Evolutionary conservation across 1,139 yeast species (phyloP), one percentile per base, ranked within the genome.

Genomic region (Diutina pseudorugosa): DNA sequence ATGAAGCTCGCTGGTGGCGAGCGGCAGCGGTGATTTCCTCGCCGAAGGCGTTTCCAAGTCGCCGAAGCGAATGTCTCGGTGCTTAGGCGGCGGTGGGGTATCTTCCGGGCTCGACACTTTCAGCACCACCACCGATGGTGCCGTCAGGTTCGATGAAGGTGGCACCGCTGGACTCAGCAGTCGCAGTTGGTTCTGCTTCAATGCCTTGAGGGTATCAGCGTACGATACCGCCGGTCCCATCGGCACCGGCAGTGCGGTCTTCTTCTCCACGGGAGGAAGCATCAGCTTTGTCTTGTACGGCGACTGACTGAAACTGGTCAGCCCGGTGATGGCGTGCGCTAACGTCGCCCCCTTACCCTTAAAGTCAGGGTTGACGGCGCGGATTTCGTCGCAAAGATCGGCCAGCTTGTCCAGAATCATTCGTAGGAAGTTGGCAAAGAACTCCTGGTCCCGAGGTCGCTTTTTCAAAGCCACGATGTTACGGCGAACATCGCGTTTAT

Each of bases 251-350:
- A 30, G 36, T 1, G 36, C 12, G n/a, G 36, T 4, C 4, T 30
- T 30, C 12, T 30, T 14, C n/a, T 63, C 66, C 1, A 67, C 59
- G 2, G 77, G 76, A 4, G 61, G 66, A 41, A 74, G 61, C 55
- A 74, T 57, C 11, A 77, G 72, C 58, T 72, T 73, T 14, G 77
- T 73, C 55, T 71, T 72, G 58, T 68, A 71, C 1, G 77, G 75
- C 8, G 66, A 64, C 4, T 62, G 59, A 0, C 75, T 77, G 60
- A 73, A 73, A 3, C 65, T 61, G 54, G 64, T 71, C 1, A 77
- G 72, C 0, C 80, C 80, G 1, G 80, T 75, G 30, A 75, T 72
- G 3, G 67, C 71, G 19, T 76, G 60, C 1, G 79, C 80, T 52
- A 75, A 62, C 56, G 70, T 69, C 12, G 79, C 74, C 3, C 79